Evolutionary conservation across 441 rosid species (phyloP).

Genomic region (Euphorbia celastroides): DNA sequence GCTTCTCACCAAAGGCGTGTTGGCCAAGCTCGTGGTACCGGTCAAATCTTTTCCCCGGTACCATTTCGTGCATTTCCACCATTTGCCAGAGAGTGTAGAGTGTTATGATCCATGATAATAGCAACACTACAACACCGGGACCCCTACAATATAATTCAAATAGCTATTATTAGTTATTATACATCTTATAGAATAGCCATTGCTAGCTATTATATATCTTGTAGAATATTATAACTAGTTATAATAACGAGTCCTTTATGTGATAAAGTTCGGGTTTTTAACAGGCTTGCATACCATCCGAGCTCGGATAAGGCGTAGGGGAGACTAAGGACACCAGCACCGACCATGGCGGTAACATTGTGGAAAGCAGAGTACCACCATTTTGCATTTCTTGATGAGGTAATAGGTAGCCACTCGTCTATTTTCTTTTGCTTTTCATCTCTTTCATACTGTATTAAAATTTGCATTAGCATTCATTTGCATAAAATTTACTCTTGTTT

Average conservation of each 20-base stretch:
- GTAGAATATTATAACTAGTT: no score
- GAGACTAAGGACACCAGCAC: constrained; percentile 86
- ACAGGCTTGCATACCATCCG: constrained; percentile 51
- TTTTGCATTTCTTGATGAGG: constrained; percentile 65
- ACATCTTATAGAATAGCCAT: no score
- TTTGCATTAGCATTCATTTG: no score
- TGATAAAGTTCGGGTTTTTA: no score
- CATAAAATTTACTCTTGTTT: no score
- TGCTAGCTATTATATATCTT: no score
- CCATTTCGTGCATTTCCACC: constrained; percentile 95
- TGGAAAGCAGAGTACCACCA: constrained; percentile 94
- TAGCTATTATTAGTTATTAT: no score
- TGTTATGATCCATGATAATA: constrained; percentile 64
- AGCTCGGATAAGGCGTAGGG: constrained; percentile 77
- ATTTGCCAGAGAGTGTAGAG: constrained; percentile 85
- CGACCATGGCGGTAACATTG: constrained; percentile 95
- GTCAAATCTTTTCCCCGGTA: constrained; percentile 75
- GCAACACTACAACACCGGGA: constrained; percentile 51
- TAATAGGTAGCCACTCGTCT: constrained; percentile 79
- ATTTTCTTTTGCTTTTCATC: constrained; percentile 38
- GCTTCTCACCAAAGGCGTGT: constrained; percentile 72
- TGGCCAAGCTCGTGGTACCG: constrained; percentile 85
- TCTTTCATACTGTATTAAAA: constrained; percentile 20
- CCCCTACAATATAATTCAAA: constrained; percentile 41
- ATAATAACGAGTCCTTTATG: no score